Base-by-base conservation (phyloP, 2,329 filamentous ascomycete species). In the Polychaeton citri region DNA sequence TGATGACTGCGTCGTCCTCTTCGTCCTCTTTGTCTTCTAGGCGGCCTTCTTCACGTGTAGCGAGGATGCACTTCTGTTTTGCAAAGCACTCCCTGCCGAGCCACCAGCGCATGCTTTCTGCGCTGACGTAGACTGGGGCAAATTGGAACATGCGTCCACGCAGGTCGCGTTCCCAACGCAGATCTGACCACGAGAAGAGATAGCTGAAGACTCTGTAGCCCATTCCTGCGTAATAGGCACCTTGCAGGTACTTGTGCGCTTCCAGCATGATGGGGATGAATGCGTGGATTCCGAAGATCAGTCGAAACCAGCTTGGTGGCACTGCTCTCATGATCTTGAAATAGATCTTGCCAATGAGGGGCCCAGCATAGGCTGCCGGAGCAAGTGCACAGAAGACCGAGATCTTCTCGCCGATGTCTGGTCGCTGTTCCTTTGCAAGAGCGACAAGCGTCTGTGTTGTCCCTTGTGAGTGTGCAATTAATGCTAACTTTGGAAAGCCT, bases 71-170 rank as follows among this genome's bases (percentile, higher is more conserved):
- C 54, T 82, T 84, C 50, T 94, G 84, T 48, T 70, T 76, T 18
- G 75, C 79, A 51, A 93, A 95, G 47, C 86, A 86, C 48, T 90
- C 84, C 3, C 79, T 66, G 0, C 87, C 88, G 1, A 95, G 69
- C 88, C 88, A 95, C 88, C 88, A 96, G 5, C 84, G 71, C 84
- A 95, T 94, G 39, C 77, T 80, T 61, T 95, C 86, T 1, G 84
- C 74, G 47, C 79, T 85, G 34, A 95, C 84, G 50, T 92, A 93
- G 0, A 93, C 84, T 1, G 88, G 88, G 0, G 85, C 77, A 46
- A 93, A 95, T 50, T 90, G 84, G 56, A 96, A 95, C 71, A 92
- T 80, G 30, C 88, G 77, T 52, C 84, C 64, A 39, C 82, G 69
- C 10, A 94, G 62, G 5, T 70, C 83, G 6, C 76, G 73, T 43